Conservation (phyloP, 495 filamentous ascomycete species). For the Cladorrhinum samala region DNA sequence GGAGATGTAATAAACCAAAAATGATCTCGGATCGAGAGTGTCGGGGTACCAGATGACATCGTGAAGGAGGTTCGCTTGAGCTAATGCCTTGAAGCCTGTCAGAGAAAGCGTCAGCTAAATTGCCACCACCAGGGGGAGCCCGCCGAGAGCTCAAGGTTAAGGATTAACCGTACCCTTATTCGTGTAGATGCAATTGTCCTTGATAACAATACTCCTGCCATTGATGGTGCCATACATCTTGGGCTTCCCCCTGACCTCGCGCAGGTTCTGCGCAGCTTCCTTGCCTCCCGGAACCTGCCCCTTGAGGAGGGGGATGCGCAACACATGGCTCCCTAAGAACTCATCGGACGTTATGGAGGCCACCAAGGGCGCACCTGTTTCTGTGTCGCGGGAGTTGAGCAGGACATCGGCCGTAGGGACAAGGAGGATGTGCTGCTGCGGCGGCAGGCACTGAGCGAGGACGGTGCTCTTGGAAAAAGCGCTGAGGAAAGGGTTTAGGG, state of each 20-base stretch:
- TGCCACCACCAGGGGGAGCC: neutral
- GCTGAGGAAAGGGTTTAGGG: slow-evolving; percentile 96
- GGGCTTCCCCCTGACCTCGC: slow-evolving; percentile 87
- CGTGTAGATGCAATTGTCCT: slow-evolving; percentile 87
- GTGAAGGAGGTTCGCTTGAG: slow-evolving; percentile 81
- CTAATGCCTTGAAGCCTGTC: slow-evolving; percentile 83
- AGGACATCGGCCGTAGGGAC: slow-evolving; percentile 90
- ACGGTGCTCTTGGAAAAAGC: slow-evolving; percentile 97
- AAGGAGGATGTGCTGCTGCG: slow-evolving; percentile 89
- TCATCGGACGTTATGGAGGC: slow-evolving; percentile 86
- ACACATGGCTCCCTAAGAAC: slow-evolving; percentile 92
- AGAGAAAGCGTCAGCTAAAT: slow-evolving; percentile 5
- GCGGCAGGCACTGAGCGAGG: slow-evolving; percentile 85
- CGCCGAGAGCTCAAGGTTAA: no score
- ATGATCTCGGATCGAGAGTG: slow-evolving; percentile 73
- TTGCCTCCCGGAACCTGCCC: slow-evolving; percentile 53
- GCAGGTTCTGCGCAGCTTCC: slow-evolving; percentile 62
- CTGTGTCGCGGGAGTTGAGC: slow-evolving; percentile 80
- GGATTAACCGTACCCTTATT: slow-evolving; percentile 69
- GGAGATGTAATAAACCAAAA: slow-evolving; percentile 96
- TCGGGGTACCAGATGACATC: slow-evolving; percentile 88
- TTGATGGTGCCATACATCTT: slow-evolving; percentile 90
- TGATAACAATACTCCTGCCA: slow-evolving; percentile 87
- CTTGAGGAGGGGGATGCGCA: slow-evolving; percentile 66
- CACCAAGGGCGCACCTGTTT: slow-evolving; percentile 67